Evolutionary conservation across 805 yeast species (phyloP).

Genomic region (Soucietia sequanensis): DNA sequence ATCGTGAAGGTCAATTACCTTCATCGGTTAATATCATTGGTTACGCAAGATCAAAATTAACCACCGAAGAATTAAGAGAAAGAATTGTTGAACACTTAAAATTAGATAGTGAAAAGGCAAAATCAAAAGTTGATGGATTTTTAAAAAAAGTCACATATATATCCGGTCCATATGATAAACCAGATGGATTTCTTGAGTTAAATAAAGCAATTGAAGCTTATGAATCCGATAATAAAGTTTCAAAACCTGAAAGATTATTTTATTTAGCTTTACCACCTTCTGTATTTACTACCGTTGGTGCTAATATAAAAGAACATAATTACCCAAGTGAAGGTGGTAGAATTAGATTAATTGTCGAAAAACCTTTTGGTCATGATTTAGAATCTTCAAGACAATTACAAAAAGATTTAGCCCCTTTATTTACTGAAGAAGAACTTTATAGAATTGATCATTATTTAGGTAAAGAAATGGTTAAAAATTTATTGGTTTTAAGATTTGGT

Average conservation of each 20-base stretch:
- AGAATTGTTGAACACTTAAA: slow-evolving; percentile 66
- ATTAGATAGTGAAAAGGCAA: slow-evolving; percentile 41
- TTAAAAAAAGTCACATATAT: slow-evolving; percentile 65
- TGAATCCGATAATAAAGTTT: slow-evolving; percentile 49
- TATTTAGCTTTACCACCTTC: slow-evolving; percentile 96
- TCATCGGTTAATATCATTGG: slow-evolving; percentile 74
- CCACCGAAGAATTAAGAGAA: slow-evolving; percentile 61
- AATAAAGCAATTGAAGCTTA: slow-evolving; percentile 53
- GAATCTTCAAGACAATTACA: slow-evolving; percentile 76
- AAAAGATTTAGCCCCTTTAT: slow-evolving; percentile 73
- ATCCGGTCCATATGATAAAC: slow-evolving; percentile 75
- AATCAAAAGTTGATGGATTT: slow-evolving; percentile 57
- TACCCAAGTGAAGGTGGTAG: slow-evolving; percentile 61
- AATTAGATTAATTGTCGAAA: slow-evolving; percentile 84
- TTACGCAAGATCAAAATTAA: slow-evolving; percentile 82
- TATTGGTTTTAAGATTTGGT: slow-evolving; percentile 85
- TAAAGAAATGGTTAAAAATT: slow-evolving; percentile 96
- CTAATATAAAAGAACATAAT: slow-evolving; percentile 63
- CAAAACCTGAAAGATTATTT: slow-evolving; percentile 73
- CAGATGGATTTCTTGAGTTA: slow-evolving; percentile 68
- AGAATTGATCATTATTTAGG: slow-evolving; percentile 98
- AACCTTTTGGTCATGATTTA: slow-evolving; percentile 96
- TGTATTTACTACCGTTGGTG: slow-evolving; percentile 78
- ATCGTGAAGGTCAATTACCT: slow-evolving; percentile 68
- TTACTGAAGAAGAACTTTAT: slow-evolving; percentile 86